Evolutionary conservation across 768 basidiomycete species (phyloP), one percentile per base, ranked within the genome.

Genomic region (Suillus alpinus): DNA sequence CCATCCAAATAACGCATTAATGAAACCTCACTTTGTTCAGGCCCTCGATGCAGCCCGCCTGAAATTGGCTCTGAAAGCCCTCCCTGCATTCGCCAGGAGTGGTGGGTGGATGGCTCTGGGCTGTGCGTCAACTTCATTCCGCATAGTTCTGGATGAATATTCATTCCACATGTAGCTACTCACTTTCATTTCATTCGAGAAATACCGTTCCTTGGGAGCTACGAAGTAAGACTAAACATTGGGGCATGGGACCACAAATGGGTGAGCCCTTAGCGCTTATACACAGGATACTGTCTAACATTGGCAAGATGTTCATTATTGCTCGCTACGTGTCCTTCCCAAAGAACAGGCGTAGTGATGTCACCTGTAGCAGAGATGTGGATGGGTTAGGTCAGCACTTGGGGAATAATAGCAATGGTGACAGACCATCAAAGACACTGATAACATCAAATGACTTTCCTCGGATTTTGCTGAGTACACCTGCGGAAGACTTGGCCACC

Each of bases 221-320:
- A 88, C 63, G 87, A 92, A 72, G 78, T 91, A 10, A 77, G 85
- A 43, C 67, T 83, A 12, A 77, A 70, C 26, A 72, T 90, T 2
- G 86, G 76, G 12, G 75, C 80, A 6, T 92, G 91, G 91, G 89
- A 91, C 57, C 74, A 86, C 37, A 92, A 92, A 82, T 92, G 90
- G 90, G 89, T 88, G 65, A 50, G 84, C 16, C 29, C 32, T 10
- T 18, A 3, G 16, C 16, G 16, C 5, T 12, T 39, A 16, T 73
- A 18, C 6, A 41, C 14, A 23, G 4, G 40, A 16, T 29, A 44
- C 51, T 4, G 20, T 41, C 43, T 32, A 2, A 46, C 31, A 8
- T 56, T 43, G 51, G 9, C 10, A 37, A 91, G 89, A 31, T 88
- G n/a, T 91, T 86, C 69, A 34, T 87, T 53, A 71, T 88, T 37